Base-by-base conservation (phyloP, 169 alveolate genomes). In the Plasmodium adleri region DNA sequence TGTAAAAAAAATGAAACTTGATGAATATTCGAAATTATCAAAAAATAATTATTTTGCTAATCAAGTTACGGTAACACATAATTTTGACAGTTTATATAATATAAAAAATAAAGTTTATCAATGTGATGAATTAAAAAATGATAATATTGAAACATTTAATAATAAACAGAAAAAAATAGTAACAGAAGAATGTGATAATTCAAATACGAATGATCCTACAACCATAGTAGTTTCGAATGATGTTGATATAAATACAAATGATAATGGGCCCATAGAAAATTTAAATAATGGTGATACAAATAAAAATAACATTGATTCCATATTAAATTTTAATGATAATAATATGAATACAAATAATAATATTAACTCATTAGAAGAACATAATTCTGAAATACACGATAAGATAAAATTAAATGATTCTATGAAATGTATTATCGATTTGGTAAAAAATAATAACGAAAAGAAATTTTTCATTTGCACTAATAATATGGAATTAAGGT, bases 361-460 rank as follows among this genome's bases (percentile, higher is more conserved):
- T 22, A 26, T 12, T 12, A 7, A 73, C n/a, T 20, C 49, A 73
- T 15, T 13, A 15, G 87, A 43, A 47, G 17, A 62, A 28, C 6
- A 22, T 20, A 22, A 26, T 0, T 32, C 45, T 32, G 45, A 32
- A 32, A 32, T 32, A 5, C 45, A 32, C 9, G 9, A 32, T 32
- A 32, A 32, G 9, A 32, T 32, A 32, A 59, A 63, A 2, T 52
- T 83, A 26, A 54, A 80, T 60, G 91, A 67, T 43, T 83, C 91
- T 28, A 70, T 70, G 72, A 83, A 83, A 68, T 83, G 91, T 49
- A 83, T 83, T n/a, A 67, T 83, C 1, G 91, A 83, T 39, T 68
- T 83, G 22, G 91, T 83, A 56, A 83, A 83, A 67, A 83, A 83
- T 39, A 83, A 83, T 56, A 83, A 83, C 49, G 91, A 83, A 62